Base-by-base conservation (phyloP, 768 basidiomycete genomes). In the Mycena rosella region DNA sequence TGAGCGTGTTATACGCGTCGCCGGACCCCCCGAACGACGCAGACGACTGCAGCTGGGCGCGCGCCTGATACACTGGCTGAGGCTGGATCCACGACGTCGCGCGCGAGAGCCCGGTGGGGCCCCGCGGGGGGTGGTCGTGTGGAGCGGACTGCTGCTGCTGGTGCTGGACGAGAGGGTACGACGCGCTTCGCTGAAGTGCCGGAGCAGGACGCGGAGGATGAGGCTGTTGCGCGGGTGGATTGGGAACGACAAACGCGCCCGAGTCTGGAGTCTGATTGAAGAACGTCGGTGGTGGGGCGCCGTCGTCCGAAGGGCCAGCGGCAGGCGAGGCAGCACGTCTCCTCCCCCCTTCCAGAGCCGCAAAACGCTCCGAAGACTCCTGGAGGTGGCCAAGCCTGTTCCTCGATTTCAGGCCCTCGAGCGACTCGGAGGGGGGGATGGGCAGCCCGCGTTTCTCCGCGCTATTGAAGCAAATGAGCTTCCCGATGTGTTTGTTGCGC, bases 401-500 rank as follows among this genome's bases (percentile, higher is more conserved):
- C 27, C 38, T 40, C 1, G 20, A 40, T 15, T 47, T 14, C 38
- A 15, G n/a, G 18, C 24, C 51, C 11, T 45, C 42, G 20, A 15
- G 2, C 20, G 30, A 24, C 29, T 36, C 24, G 2, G n/a, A n/a
- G n/a, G n/a, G n/a, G n/a, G 24, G 20, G 22, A 59, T 6, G 14
- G 53, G 17, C 36, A 60, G 29, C 22, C 22, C 22, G 32, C 59
- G 59, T 15, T 9, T 17, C 3, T 2, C 15, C 9, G 65, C 65
- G 18, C 2, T 1, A 2, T 8, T 17, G 13, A 38, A 20, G 38
- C 65, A 67, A 5, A 18, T 30, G 2, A 0, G 1, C 17, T 20
- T 54, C 8, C 59, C 59, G 26, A 67, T 48, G 36, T 67, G 65
- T 0, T 24, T 47, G 26, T 67, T 60, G 15, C 65, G 58, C 45